phyloP scores from a whole-genome alignment of 1,284 basidiomycete genomes.

The Thelephora terrestris region DNA sequence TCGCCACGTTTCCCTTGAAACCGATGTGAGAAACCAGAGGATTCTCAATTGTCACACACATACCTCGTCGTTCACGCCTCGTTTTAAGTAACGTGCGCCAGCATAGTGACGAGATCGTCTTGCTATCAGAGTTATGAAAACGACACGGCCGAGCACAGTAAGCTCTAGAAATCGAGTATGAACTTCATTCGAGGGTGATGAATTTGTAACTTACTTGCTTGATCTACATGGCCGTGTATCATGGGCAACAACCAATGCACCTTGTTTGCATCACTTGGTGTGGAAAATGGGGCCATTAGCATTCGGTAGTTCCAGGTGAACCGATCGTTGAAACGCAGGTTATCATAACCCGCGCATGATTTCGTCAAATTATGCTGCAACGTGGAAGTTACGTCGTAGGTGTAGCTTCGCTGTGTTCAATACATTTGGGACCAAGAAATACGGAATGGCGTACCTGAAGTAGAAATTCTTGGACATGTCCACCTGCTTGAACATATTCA shows the following conservation, averaged over 20 bases:
- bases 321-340: slow-evolving; percentile 75
- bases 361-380: slow-evolving; percentile 88
- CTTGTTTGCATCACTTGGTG: slow-evolving; percentile 32
- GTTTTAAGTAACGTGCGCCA: slow-evolving; percentile 90
- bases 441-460: slow-evolving; percentile 60
- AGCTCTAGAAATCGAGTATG: slow-evolving; percentile 48
- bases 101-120: slow-evolving; percentile 93
- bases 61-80: slow-evolving; percentile 90
- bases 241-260: slow-evolving; percentile 87
- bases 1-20: slow-evolving; percentile 90
- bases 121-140: slow-evolving; percentile 93
- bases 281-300: slow-evolving; percentile 57
- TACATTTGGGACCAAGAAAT: background rate
- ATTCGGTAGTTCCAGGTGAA: slow-evolving; percentile 97
- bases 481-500: slow-evolving; percentile 94
- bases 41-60: slow-evolving; percentile 1
- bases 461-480: slow-evolving; percentile 99
- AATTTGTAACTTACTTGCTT: slow-evolving; percentile 72
- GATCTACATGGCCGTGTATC: slow-evolving; percentile 95
- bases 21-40: background rate
- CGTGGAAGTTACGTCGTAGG: slow-evolving; percentile 94
- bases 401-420: slow-evolving; percentile 52
- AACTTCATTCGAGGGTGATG: background rate
- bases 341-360: slow-evolving; percentile 21
- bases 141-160: slow-evolving; percentile 80